Base-by-base conservation (phyloP, 768 basidiomycete species). In the Pisolithus marmoratus region DNA sequence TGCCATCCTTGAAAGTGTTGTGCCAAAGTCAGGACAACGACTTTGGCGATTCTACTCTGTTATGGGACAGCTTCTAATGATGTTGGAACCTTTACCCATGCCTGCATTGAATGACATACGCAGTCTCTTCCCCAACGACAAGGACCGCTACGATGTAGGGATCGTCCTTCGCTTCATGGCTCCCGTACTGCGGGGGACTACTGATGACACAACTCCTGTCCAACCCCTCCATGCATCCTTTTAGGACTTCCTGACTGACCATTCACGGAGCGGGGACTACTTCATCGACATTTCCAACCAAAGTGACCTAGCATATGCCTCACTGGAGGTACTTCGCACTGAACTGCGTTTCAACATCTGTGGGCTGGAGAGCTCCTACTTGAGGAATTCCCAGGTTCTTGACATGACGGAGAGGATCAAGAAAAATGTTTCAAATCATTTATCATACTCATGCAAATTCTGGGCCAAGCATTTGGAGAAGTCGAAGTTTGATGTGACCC, bases 261-360 rank as follows among this genome's bases (percentile, higher is more conserved):
- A 29, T 26, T 29, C 26, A 6, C 53, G 61, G 12, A 55, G 54
- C 19, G 20, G 20, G 14, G 37, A 48, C 19, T 66, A 54, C 45
- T 55, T 34, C 49, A 38, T 58, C 26, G 57, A 58, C 34, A 34
- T 42, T 20, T 50, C 53, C 4, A n/a, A 43, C 9, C 58, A 67
- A 17, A 38, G 24, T 3, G 31, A 51, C n/a, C 54, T 72, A 1
- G 58, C 62, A 5, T 31, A 50, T 14, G 54, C 57, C 7, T 63
- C 58, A 12, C 45, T 74, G 5, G 27, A 46, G 2, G 50, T 65
- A 12, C 66, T 73, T 69, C 51, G 63, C 7, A 27, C 49, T 20
- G 50, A 53, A 5, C 60, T 73, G 8, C 47, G 54, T 44, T 73
- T 74, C 57, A 70, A 73, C 49, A 70, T 73, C 34, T 69, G 65